Evolutionary conservation across 2,329 filamentous ascomycete species (phyloP), one percentile per base, ranked within the genome.

Genomic region (Aspergillus texensis): DNA sequence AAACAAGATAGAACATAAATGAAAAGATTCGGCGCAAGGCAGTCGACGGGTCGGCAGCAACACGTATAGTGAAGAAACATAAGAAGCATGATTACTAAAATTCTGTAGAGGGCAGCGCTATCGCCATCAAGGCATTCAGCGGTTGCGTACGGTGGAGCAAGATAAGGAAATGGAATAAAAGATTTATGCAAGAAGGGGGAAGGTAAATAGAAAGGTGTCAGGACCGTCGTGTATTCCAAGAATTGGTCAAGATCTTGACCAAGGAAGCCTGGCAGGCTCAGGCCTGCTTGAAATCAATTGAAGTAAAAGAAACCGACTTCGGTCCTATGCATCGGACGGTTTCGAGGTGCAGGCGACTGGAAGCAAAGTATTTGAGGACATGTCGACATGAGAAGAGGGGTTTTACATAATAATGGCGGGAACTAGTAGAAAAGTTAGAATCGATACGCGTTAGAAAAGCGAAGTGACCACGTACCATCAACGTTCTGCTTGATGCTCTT

Each of bases 401-500:
- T 48, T 64, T 81, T 80, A 82, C 80, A 82, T 82, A 74, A 82
- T 82, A 67, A 82, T 82, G 19, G 80, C 80, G 58, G 80, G 80
- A 66, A 81, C 80, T 82, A 26, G 9, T 30, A 43, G 68, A 53
- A 32, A 66, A 58, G 63, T 62, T 46, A 61, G 19, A n/a, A 6
- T 32, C 52, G 1, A 9, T 16, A n/a, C 50, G 24, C 2, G 24
- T 1, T 30, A 8, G 12, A 8, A 24, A 14, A 5, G 14, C 6
- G 6, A 19, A 2, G n/a, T 5, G 9, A 26, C 14, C 60, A 78
- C 84, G 81, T 79, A 88, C 86, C 87, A 80, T 99, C 95, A 74
- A 99, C 92, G 80, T 99, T 99, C 74, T 90, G 88, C 87, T 98
- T 98, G 86, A 99, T 98, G 79, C 91, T 95, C 90, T 99, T 99